Conservation (phyloP, 164 flowering plant species). For the Houttuynia cordata region DNA sequence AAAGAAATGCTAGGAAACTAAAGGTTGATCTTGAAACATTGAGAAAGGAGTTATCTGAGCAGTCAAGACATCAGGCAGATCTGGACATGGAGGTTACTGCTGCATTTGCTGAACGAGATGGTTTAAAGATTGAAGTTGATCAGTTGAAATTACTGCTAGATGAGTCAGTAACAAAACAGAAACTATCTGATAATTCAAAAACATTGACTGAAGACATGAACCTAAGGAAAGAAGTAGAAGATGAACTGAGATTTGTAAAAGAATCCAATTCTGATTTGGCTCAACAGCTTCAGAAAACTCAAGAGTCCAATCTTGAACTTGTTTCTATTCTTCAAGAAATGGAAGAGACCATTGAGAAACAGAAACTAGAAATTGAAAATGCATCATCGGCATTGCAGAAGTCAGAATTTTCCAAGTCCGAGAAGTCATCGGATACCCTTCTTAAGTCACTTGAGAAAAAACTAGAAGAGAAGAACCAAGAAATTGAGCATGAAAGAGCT, state of each 20-base stretch:
- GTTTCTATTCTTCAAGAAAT: slow-evolving; percentile 75
- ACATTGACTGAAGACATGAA: slow-evolving; percentile 15
- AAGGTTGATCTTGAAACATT: slow-evolving; percentile 51
- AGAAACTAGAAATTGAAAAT: slow-evolving; percentile 49
- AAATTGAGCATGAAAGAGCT: slow-evolving; percentile 26
- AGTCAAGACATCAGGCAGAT: slow-evolving; percentile 38
- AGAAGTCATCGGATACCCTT: slow-evolving; percentile 24
- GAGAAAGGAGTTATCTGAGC: slow-evolving; percentile 45
- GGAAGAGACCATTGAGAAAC: slow-evolving; percentile 64
- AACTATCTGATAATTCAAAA: slow-evolving; percentile 15
- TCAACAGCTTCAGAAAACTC: slow-evolving; percentile 52
- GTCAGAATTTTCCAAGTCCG: slow-evolving; percentile 35
- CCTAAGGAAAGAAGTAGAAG: slow-evolving; percentile 41
- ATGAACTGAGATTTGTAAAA: slow-evolving; percentile 46
- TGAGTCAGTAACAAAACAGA: slow-evolving; percentile 23
- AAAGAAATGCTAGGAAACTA: slow-evolving; percentile 59
- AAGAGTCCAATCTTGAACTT: slow-evolving; percentile 83
- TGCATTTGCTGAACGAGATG: slow-evolving; percentile 44
- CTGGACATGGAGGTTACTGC: slow-evolving; percentile 57
- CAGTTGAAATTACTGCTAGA: slow-evolving; percentile 29
- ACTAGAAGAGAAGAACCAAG: slow-evolving; percentile 33
- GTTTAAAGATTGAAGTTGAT: slow-evolving; percentile 49
- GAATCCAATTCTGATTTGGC: slow-evolving; percentile 49
- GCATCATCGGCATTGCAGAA: slow-evolving; percentile 33
- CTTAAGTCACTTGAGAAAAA: slow-evolving; percentile 33